These are phyloP conservation scores for Colletotrichum sp. DNA, from an alignment of 2,329 filamentous ascomycete species.

Conservation along the genomic window DNA sequence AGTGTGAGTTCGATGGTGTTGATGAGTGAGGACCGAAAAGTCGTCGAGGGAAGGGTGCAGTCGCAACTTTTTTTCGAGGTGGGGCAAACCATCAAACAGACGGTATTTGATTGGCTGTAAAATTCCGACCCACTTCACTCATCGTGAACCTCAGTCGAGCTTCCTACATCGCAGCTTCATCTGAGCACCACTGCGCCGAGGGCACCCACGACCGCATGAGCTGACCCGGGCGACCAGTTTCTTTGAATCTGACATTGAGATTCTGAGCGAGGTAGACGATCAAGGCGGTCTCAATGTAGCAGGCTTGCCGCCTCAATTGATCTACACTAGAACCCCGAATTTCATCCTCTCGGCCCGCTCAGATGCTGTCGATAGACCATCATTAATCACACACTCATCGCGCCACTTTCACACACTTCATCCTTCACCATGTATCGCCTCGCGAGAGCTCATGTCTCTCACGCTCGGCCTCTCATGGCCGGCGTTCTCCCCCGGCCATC, in stretches of 20 bases:
- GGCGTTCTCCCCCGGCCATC: background rate
- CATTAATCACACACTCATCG: background rate
- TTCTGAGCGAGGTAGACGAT: background rate
- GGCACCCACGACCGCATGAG: background rate
- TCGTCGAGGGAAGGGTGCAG: background rate
- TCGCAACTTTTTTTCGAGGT: slow-evolving; percentile 14
- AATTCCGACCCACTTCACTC: slow-evolving; percentile 17
- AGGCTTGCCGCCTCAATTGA: background rate
- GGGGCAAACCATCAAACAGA: background rate
- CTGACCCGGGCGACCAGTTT: background rate
- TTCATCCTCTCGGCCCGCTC: background rate
- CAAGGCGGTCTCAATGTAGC: background rate
- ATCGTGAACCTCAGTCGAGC: background rate
- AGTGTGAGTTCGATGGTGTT: background rate
- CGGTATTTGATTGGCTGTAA: slow-evolving; percentile 1
- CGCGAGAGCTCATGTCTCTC: background rate
- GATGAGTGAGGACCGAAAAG: background rate
- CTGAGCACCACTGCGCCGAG: background rate
- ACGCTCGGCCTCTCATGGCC: background rate
- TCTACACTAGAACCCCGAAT: background rate
- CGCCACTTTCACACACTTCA: background rate
- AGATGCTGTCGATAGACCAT: background rate
- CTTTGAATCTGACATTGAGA: background rate
- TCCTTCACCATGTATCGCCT: background rate
- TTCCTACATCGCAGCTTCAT: background rate